These are phyloP conservation scores for Penicillium chermesinum DNA, from an alignment of 495 filamentous ascomycete species.

Conservation along the genomic window DNA sequence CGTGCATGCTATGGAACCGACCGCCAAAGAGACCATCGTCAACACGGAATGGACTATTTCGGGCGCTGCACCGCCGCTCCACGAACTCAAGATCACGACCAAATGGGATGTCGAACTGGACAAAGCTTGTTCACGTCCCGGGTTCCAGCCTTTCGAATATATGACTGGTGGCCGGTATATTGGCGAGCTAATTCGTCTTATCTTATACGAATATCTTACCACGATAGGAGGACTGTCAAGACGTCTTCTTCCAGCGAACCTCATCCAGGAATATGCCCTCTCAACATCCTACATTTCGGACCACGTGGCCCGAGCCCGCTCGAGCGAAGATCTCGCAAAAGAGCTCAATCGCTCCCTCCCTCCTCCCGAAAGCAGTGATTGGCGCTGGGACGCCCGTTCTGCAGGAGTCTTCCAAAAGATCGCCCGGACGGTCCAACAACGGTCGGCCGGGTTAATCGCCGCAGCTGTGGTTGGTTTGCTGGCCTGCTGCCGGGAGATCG, in stretches of 20 bases:
- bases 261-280: slow-evolving; percentile 58
- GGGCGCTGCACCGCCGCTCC: slow-evolving; percentile 62
- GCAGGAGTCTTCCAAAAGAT: slow-evolving; percentile 56
- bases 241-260: slow-evolving; percentile 48
- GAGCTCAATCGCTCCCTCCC: slow-evolving; percentile 53
- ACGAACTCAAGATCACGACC: slow-evolving; percentile 57
- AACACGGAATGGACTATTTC: slow-evolving; percentile 88
- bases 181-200: slow-evolving; percentile 72
- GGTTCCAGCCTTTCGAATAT: slow-evolving; percentile 84
- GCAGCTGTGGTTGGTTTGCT: slow-evolving; percentile 66
- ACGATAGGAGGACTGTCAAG: slow-evolving; percentile 30
- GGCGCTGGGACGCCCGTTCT: slow-evolving; percentile 55
- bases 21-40: slow-evolving; percentile 59
- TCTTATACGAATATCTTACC: slow-evolving; percentile 62
- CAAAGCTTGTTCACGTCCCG: slow-evolving; percentile 59
- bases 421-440: slow-evolving; percentile 57
- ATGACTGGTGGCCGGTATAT: slow-evolving; percentile 83
- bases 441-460: slow-evolving; percentile 67
- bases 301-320: slow-evolving; percentile 47
- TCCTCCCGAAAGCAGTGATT: slow-evolving; percentile 37
- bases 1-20: slow-evolving; percentile 34
- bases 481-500: slow-evolving; percentile 60
- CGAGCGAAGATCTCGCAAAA: slow-evolving; percentile 41
- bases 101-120: slow-evolving; percentile 69
- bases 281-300: slow-evolving; percentile 68